A percentile compares a stretch with the other conserved stretches of the same genome.
phyloP scores from a whole-genome alignment of 2,329 filamentous ascomycete genomes.

The Corniculantispora saksenae region DNA sequence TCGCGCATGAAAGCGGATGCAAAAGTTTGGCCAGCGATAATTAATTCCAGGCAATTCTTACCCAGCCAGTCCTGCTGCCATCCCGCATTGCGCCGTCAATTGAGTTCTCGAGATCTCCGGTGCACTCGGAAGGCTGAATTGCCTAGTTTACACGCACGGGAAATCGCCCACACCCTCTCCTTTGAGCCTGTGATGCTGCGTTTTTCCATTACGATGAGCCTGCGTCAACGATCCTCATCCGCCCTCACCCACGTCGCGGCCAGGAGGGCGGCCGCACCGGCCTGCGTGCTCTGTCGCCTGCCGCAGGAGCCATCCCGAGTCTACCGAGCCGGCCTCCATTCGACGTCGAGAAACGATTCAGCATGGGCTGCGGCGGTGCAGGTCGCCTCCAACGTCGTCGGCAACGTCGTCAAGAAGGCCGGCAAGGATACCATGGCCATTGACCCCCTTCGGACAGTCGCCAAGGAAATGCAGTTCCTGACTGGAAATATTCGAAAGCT shows the following conservation, averaged over 20 bases:
- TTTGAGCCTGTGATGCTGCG: conserved; percentile 1
- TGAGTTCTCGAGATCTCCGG: not conserved
- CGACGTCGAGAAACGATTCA: conserved; percentile 52
- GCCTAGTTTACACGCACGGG: not conserved
- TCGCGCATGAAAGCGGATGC: conserved; percentile 18
- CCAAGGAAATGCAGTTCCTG: conserved; percentile 94
- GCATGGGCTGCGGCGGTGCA: conserved; percentile 75
- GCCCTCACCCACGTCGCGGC: conserved; percentile 45
- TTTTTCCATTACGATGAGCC: conserved; percentile 46
- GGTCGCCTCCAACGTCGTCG: conserved; percentile 70
- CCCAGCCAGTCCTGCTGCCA: not conserved
- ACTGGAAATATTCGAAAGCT: conserved; percentile 91
- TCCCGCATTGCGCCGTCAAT: conserved; percentile 13
- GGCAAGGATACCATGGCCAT: conserved; percentile 70
- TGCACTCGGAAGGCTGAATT: not conserved
- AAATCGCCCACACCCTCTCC: not conserved
- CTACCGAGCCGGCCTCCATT: conserved; percentile 42
- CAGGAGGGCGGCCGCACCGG: conserved; percentile 30
- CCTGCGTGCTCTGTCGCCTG: conserved; percentile 36
- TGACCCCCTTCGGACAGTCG: conserved; percentile 86
- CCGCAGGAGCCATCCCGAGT: conserved; percentile 35
- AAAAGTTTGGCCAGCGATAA: conserved; percentile 19
- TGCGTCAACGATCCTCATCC: conserved; percentile 54
- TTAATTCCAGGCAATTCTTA: conserved; percentile 7
- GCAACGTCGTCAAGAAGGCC: conserved; percentile 63